Percentiles rank a stretch among this genome's conserved stretches.
phyloP scores from a whole-genome alignment of 441 rosid genomes.

The Lagerstroemia fauriei region DNA sequence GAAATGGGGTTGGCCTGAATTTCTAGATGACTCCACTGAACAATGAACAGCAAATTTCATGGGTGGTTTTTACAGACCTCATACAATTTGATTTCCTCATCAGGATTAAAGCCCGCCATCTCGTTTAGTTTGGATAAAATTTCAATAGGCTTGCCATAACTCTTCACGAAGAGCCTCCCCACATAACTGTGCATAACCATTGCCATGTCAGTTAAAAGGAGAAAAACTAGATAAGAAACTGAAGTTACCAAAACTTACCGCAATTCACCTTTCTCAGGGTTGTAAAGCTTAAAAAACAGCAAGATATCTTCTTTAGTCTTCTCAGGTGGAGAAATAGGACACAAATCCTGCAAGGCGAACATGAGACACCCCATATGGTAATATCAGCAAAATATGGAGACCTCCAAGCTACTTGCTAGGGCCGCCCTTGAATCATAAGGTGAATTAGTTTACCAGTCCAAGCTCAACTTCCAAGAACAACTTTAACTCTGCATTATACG shows the following conservation, averaged over 20 bases:
- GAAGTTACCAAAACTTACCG: conserved; percentile 47
- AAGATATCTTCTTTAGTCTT: conserved; percentile 79
- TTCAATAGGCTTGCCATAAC: conserved; percentile 74
- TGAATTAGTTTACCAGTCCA: conserved; percentile 58
- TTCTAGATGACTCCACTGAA: background rate
- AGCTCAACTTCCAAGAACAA: conserved; percentile 82
- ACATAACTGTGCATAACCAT: conserved; percentile 57
- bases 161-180: conserved; percentile 82
- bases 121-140: conserved; percentile 67
- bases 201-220: background rate
- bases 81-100: conserved; percentile 80
- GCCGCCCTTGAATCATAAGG: background rate
- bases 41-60: no score
- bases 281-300: conserved; percentile 86
- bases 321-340: conserved; percentile 66
- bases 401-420: background rate
- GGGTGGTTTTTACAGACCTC: conserved; percentile 5
- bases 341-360: conserved; percentile 53
- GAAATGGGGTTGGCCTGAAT: background rate
- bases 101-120: conserved; percentile 86
- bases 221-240: background rate
- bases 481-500: conserved; percentile 76
- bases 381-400: background rate
- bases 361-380: background rate
- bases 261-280: conserved; percentile 72